Base-by-base conservation (phyloP, 2,329 filamentous ascomycete genomes). In the Beauveria sp. region DNA sequence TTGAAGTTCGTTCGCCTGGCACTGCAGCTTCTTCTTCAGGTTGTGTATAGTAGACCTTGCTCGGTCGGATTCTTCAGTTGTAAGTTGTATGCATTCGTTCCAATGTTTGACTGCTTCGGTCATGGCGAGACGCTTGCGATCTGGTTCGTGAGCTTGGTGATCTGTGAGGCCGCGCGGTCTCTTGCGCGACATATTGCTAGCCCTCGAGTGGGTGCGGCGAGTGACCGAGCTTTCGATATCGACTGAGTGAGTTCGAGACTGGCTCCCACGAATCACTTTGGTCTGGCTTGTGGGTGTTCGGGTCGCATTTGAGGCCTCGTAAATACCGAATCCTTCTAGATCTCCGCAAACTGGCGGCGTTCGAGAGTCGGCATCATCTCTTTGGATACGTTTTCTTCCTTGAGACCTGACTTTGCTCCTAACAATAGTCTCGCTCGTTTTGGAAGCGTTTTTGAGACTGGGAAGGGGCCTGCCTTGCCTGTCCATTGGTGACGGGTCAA, bases 71-170 rank as follows among this genome's bases (percentile, higher is more conserved):
- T 55, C 43, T 7, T 63, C 59, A 10, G 42, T 58, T 7, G 63
- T 22, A 2, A 62, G 52, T 14, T 49, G 58, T 24, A 63, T 64
- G 52, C 42, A 62, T 5, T 61, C 30, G 34, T 55, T 58, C 57
- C 63, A 67, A 54, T 67, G 66, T 62, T 68, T 63, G 61, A 66
- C 69, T 62, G 59, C 59, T 40, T 59, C 26, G 28, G 24, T 40
- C 55, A 62, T 62, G 46, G 55, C 61, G 16, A 58, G 40, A 7
- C 60, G 45, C 45, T 62, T 56, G n/a, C 60, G 53, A 51, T 62
- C 60, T 3, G 60, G 46, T 28, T 57, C 60, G 3, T 40, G 26
- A 7, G 26, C 18, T 18, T 45, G 45, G 30, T 50, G 12, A 38
- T 58, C 47, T 4, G 26, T 9, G 8, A 9, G 28, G 14, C 12